These are phyloP conservation scores for Casuarina equisetifolia DNA, from an alignment of 306 rosid genomes.

Conservation along the genomic window DNA sequence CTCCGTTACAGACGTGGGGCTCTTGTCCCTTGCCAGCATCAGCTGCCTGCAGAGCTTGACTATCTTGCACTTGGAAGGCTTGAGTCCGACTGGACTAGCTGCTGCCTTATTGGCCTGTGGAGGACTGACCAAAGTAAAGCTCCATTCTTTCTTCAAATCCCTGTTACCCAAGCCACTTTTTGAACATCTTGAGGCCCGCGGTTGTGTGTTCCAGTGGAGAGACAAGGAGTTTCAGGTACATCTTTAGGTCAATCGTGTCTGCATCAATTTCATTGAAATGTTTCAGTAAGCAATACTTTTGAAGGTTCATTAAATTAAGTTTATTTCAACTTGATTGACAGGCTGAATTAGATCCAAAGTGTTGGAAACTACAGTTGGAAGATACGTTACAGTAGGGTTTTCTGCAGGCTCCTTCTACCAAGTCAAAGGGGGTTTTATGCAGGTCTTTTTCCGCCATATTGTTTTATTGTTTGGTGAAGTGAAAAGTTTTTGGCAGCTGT, in stretches of 20 bases:
- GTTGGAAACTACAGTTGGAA: slow-evolving; percentile 81
- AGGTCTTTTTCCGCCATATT: not conserved
- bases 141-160: slow-evolving; percentile 62
- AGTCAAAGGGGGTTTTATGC: not conserved
- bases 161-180: slow-evolving; percentile 59
- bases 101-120: slow-evolving; percentile 75
- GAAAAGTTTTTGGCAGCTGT: not conserved
- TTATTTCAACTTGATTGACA: slow-evolving; percentile 39
- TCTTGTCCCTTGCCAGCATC: slow-evolving; percentile 77
- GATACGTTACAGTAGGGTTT: slow-evolving; percentile 48
- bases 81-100: slow-evolving; percentile 73
- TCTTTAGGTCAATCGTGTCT: not conserved
- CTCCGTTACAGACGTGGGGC: slow-evolving; percentile 81
- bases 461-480: not conserved
- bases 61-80: slow-evolving; percentile 67
- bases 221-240: slow-evolving; percentile 78
- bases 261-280: not conserved
- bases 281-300: not conserved
- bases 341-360: slow-evolving; percentile 91
- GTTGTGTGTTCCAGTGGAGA: slow-evolving; percentile 86
- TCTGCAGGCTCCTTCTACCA: not conserved
- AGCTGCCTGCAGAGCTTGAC: slow-evolving; percentile 82
- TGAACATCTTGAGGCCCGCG: slow-evolving; percentile 76
- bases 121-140: slow-evolving; percentile 80
- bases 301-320: slow-evolving; percentile 1